These are phyloP conservation scores for Xylaria sp. DNA, from an alignment of 2,329 filamentous ascomycete species.

Conservation along the genomic window DNA sequence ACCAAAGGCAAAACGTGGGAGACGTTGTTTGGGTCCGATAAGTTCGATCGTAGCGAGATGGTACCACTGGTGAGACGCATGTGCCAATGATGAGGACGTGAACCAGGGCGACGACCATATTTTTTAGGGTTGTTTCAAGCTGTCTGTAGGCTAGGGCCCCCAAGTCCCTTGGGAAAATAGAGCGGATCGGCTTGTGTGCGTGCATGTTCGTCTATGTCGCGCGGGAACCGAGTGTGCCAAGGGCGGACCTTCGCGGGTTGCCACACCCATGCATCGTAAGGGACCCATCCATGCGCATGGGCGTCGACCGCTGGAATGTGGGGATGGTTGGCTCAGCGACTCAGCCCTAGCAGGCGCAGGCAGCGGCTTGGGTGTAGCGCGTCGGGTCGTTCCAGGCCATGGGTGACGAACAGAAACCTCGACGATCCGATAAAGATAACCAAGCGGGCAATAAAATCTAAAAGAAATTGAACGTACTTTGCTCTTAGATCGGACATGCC, in stretches of 20 bases:
- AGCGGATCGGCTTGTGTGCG: slow-evolving; percentile 8
- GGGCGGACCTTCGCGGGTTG: slow-evolving; percentile 33
- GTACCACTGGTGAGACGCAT: slow-evolving; percentile 19
- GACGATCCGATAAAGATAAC: slow-evolving; percentile 45
- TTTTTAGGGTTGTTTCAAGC: not conserved
- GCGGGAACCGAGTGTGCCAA: slow-evolving; percentile 20
- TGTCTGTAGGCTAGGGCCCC: not conserved
- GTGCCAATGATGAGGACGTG: slow-evolving; percentile 15
- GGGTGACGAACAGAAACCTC: slow-evolving; percentile 40
- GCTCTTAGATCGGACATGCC: slow-evolving; percentile 91
- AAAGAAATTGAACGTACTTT: slow-evolving; percentile 75
- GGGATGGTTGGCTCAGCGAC: slow-evolving; percentile 16
- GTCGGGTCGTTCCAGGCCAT: slow-evolving; percentile 21
- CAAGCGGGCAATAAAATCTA: not conserved
- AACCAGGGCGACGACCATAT: not conserved
- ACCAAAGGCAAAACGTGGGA: not conserved
- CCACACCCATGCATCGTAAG: slow-evolving; percentile 4
- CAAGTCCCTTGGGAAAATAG: slow-evolving; percentile 12
- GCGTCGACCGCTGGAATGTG: slow-evolving; percentile 20
- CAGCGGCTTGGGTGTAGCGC: slow-evolving; percentile 25
- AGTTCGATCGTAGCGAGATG: not conserved
- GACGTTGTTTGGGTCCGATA: not conserved
- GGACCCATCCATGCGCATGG: slow-evolving; percentile 22
- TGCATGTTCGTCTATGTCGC: not conserved
- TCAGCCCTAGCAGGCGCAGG: slow-evolving; percentile 19